A percentile compares a stretch with the other conserved stretches of the same genome.
phyloP scores from a whole-genome alignment of 345 rosid species.

The Salix arbutifolia region DNA sequence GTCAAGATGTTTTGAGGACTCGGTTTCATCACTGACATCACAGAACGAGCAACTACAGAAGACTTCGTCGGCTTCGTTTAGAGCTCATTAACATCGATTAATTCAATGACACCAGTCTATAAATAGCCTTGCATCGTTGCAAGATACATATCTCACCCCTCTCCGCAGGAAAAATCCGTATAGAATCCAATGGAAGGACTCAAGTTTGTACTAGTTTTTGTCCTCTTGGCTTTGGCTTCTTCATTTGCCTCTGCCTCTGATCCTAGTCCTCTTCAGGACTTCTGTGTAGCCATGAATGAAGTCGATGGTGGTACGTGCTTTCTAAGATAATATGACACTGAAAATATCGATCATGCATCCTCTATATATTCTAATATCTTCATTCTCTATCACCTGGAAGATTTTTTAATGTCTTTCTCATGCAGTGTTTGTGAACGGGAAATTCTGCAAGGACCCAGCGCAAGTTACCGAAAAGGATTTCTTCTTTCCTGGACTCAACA shows the following conservation, averaged over 20 bases:
- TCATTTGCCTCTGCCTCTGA: not conserved
- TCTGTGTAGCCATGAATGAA: constrained; percentile 1
- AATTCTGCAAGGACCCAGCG: constrained; percentile 12
- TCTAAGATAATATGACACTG: not conserved
- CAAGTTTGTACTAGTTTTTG: not conserved
- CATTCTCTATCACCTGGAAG: not conserved
- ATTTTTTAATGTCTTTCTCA: not conserved
- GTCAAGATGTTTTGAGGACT: too few species aligned
- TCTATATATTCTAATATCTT: not conserved
- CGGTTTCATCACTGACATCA: not conserved
- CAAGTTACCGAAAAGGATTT: not conserved
- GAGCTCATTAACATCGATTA: not conserved
- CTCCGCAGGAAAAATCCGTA: not conserved
- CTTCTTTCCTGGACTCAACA: not conserved
- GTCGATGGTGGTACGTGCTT: not conserved
- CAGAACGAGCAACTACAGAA: not conserved
- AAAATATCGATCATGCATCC: not conserved
- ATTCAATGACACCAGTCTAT: not conserved
- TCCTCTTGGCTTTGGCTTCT: not conserved
- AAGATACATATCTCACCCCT: not conserved
- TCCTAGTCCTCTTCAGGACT: constrained; percentile 14
- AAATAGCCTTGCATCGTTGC: not conserved
- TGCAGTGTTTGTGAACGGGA: constrained; percentile 10
- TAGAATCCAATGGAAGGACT: not conserved
- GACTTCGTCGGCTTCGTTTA: not conserved